phyloP scores from a whole-genome alignment of 257 asterid species.

The Paulownia fortunei region DNA sequence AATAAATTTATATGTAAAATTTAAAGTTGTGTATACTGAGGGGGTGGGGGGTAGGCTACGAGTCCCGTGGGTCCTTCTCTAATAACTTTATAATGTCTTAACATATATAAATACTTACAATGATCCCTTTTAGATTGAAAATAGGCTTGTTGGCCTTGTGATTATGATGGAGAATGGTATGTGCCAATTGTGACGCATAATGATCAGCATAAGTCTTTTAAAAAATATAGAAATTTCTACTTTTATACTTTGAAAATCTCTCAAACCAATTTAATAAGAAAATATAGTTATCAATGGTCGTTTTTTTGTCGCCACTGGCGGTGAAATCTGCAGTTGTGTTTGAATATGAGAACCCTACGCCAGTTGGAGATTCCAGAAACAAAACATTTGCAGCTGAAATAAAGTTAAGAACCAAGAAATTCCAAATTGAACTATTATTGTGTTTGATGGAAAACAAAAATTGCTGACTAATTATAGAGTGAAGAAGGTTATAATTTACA shows the following conservation, averaged over 20 bases:
- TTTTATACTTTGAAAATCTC: conserved; percentile 75
- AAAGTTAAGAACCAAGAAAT: not conserved
- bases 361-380: conserved; percentile 85
- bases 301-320: conserved; percentile 56
- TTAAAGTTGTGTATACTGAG: too few relatives aligned
- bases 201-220: conserved; percentile 89
- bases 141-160: conserved; percentile 44
- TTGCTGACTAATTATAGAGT: not conserved
- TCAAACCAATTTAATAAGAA: conserved; percentile 76
- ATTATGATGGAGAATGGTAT: conserved; percentile 61
- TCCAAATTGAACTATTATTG: too few relatives aligned
- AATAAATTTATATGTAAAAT: too few relatives aligned
- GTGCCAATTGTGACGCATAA: conserved; percentile 81
- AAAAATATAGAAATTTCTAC: conserved; percentile 58
- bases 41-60: too few relatives aligned
- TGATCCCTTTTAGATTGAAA: conserved; percentile 82
- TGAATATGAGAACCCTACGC: conserved; percentile 90
- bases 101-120: conserved; percentile 70
- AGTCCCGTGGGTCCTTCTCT: too few relatives aligned
- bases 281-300: conserved; percentile 59
- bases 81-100: too few relatives aligned
- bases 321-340: conserved; percentile 55
- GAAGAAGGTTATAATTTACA: conserved; percentile 22
- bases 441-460: too few relatives aligned
- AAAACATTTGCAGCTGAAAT: conserved; percentile 72